These are phyloP conservation scores for Sideroxylon spinosum DNA, from an alignment of 179 eudicot species.

Conservation along the genomic window DNA sequence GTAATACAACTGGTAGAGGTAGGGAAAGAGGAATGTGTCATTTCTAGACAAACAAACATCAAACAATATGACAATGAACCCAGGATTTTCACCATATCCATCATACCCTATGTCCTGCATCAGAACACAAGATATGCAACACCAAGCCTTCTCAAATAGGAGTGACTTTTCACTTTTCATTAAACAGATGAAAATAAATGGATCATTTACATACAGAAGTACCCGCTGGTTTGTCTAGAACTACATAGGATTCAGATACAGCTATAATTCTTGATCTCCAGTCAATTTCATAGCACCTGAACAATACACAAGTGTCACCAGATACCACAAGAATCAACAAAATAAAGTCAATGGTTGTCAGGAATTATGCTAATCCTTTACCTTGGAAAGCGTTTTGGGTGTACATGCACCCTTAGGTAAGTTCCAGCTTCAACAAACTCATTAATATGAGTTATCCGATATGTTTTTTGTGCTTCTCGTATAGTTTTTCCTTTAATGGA, in stretches of 20 bases:
- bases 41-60: background rate
- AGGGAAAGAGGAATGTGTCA: background rate
- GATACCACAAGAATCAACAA: background rate
- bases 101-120: background rate
- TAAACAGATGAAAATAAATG: background rate
- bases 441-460: slow-evolving; percentile 53
- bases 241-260: slow-evolving; percentile 73
- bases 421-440: slow-evolving; percentile 87
- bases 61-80: background rate
- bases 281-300: slow-evolving; percentile 94
- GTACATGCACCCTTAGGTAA: slow-evolving; percentile 90
- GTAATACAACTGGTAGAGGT: background rate
- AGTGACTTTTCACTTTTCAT: slow-evolving; percentile 6
- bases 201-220: slow-evolving; percentile 67
- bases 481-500: slow-evolving; percentile 81
- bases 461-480: slow-evolving; percentile 84
- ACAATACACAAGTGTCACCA: slow-evolving; percentile 16
- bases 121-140: background rate
- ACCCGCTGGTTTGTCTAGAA: slow-evolving; percentile 94
- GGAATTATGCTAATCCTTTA: slow-evolving; percentile 21
- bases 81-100: background rate
- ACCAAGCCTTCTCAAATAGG: background rate
- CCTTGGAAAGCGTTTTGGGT: slow-evolving; percentile 96
- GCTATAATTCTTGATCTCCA: slow-evolving; percentile 86
- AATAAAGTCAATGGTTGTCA: slow-evolving; percentile 5